A percentile compares a stretch with the other conserved stretches of the same genome.
These are phyloP conservation scores for Sanghuangporus baumii DNA, from an alignment of 1,284 basidiomycete species.

Conservation along the genomic window DNA sequence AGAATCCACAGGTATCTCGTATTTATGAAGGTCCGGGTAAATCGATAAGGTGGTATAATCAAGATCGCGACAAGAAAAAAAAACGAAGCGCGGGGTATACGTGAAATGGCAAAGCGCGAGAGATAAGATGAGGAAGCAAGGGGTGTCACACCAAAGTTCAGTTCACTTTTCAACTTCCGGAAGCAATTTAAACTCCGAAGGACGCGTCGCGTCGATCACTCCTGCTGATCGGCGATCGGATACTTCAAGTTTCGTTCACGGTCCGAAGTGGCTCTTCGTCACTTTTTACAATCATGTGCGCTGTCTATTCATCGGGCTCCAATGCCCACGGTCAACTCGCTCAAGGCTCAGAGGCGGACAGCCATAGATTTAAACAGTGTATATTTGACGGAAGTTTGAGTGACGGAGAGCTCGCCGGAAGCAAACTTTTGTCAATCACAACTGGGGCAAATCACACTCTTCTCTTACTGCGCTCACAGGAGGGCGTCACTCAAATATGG, in stretches of 20 bases:
- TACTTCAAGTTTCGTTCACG: not conserved
- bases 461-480: slow-evolving; percentile 33
- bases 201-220: not conserved
- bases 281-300: not conserved
- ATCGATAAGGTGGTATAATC: not conserved
- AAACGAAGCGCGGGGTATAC: not conserved
- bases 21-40: not conserved
- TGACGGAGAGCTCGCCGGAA: slow-evolving; percentile 23
- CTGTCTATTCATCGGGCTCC: slow-evolving; percentile 59
- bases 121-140: not conserved
- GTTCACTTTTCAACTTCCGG: not conserved
- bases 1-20: not conserved
- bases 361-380: slow-evolving; percentile 47
- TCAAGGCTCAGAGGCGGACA: slow-evolving; percentile 52
- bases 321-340: slow-evolving; percentile 76
- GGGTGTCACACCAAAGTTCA: not conserved
- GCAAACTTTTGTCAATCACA: slow-evolving; percentile 37
- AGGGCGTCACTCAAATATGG: slow-evolving; percentile 46
- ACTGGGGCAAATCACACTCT: slow-evolving; percentile 67
- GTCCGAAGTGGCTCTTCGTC: too few relatives aligned
- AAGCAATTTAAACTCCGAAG: not conserved
- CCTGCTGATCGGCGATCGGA: not conserved
- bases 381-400: slow-evolving; percentile 28
- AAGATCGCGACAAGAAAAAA: not conserved
- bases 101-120: not conserved